Evolutionary conservation across 768 basidiomycete genomes (phyloP), one percentile per base, ranked within the genome.

Genomic region (Coprinellus aureogranulatus): DNA sequence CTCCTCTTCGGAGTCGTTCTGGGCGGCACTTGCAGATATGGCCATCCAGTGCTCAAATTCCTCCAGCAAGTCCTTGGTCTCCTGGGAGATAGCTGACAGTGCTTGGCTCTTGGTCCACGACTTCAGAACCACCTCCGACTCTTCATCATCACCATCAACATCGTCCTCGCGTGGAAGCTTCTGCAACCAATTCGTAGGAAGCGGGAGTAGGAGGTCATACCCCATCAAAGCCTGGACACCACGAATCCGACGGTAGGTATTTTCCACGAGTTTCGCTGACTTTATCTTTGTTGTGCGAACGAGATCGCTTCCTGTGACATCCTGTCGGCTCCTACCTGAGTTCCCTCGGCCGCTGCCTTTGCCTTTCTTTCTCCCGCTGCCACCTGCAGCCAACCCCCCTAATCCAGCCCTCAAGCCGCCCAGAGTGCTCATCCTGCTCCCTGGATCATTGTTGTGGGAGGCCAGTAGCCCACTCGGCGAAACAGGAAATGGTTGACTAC

Each of bases 181-280:
- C 8, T n/a, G 16, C 14, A 8, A 25, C 1, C 57, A 37, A 28
- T 59, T 67, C 28, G 64, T 59, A 9, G 77, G 77, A 45, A 81
- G 60, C 11, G 85, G 84, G 8, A 89, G 70, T 27, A 88, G 68
- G 3, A 73, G 67, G 16, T 79, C 75, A 67, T 89, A 90, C 2
- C 88, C 88, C 77, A 89, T 78, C 53, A 75, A 78, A 12, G 72
- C 74, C 69, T 89, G 88, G 23, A 87, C 84, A 2, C 79, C 67
- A 20, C 88, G 75, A 25, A 90, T 81, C 27, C 87, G 74, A 31
- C 75, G 75, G 63, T 86, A 87, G 14, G 87, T 89, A 34, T 73
- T 77, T 34, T 73, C 75, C n/a, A 83, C 72, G 1, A 90, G 79
- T 20, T 74, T 64, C 4, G 75, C 49, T 1, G 83, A 85, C 58